Percentiles rank a stretch among this genome's conserved stretches.
Evolutionary conservation across 331 rosid species (phyloP).

Genomic region (Malus hybrid): DNA sequence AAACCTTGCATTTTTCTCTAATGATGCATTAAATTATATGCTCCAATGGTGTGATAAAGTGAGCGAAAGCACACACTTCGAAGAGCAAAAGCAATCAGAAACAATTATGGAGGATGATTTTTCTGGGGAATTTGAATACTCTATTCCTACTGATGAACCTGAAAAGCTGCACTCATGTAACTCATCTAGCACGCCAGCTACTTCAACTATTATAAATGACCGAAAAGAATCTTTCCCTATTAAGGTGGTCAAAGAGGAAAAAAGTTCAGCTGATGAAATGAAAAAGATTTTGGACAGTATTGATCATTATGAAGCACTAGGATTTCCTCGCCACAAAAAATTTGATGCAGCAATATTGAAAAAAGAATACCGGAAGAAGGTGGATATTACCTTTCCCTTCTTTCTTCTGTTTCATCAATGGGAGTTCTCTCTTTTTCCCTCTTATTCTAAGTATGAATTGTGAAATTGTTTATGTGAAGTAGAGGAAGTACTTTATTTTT

Average conservation of each 20-base stretch:
- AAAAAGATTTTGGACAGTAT: constrained; percentile 58
- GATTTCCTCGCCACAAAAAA: constrained; percentile 64
- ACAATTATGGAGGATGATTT: constrained; percentile 60
- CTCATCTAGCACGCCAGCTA: constrained; percentile 53
- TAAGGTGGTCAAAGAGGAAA: constrained; percentile 49
- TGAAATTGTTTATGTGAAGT: background rate
- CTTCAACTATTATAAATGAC: constrained; percentile 39
- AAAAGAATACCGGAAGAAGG: constrained; percentile 88
- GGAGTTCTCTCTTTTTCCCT: background rate
- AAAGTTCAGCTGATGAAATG: constrained; percentile 73
- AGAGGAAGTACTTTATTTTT: background rate
- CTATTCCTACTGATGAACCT: constrained; percentile 53
- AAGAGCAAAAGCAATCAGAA: constrained; percentile 72
- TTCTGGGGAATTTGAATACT: constrained; percentile 55
- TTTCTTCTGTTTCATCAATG: background rate
- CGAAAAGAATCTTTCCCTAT: constrained; percentile 45
- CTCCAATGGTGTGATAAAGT: constrained; percentile 88
- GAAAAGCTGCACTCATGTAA: constrained; percentile 72
- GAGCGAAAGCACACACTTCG: constrained; percentile 61
- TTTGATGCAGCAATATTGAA: constrained; percentile 59
- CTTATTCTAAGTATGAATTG: background rate
- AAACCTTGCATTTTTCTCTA: constrained; percentile 85
- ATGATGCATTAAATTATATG: constrained; percentile 61
- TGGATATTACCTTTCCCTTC: constrained; percentile 1
- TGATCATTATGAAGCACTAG: constrained; percentile 87